Base-by-base conservation (phyloP, 2,329 filamentous ascomycete genomes). In the Diplodia scrobiculata region DNA sequence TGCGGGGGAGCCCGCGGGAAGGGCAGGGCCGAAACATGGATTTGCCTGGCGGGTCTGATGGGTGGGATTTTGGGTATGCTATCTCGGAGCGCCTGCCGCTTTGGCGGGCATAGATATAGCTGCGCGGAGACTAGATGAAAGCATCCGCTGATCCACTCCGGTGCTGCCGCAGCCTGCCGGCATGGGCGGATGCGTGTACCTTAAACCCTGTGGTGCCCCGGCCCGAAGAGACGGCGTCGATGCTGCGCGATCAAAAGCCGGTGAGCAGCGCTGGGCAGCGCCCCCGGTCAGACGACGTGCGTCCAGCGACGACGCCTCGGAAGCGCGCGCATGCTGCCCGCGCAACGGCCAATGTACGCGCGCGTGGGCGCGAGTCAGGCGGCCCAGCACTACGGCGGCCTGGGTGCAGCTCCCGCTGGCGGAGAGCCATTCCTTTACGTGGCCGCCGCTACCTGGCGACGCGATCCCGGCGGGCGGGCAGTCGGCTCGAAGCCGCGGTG, bases 1-100 rank as follows among this genome's bases (percentile, higher is more conserved):
- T 65, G 63, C 53, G 63, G 63, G 63, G 63, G 53, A 65, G 63
- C 41, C n/a, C 55, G 32, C 58, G 52, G 45, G 52, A 65, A 29
- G 27, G 52, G 38, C 38, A 50, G 25, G 41, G 50, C 32, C 13
- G 45, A 48, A 32, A 25, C 50, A 52, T 38, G 62, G 63, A 29
- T 55, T 45, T 13, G 17, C n/a, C 36, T 41, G 36, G 13, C 14
- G 36, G 36, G 3, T 21, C 58, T 58, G 45, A 36, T 36, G 41
- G 58, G 58, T 62, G 58, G 58, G 58, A 62, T 62, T 47, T 59
- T 60, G 17, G 55, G 19, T 17, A 41, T 62, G 58, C 58, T 62
- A 50, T 62, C 58, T 48, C 58, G 58, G 58, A 50, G 58, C 41
- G 27, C 27, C 45, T 50, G 58, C 58, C 58, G 45, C 41, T 36